Percentiles rank a stretch among this genome's conserved stretches.
phyloP scores from a whole-genome alignment of 371 early-diverging fungal genomes.

The Mucor irregularis region DNA sequence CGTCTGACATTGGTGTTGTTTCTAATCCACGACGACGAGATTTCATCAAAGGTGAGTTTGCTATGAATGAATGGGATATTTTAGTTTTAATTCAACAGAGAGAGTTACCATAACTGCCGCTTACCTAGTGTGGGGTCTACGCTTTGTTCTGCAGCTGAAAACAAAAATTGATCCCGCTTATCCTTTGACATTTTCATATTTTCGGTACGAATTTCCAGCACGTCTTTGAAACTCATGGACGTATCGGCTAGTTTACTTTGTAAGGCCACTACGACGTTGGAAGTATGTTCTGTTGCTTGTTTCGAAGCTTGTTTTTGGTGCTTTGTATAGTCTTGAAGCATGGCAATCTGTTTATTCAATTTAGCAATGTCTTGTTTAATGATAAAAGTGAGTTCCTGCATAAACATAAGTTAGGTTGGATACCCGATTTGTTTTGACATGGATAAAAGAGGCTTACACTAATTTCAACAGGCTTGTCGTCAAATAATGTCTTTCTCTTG shows the following conservation, averaged over 20 bases:
- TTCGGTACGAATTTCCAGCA: conserved; percentile 86
- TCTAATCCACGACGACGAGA: conserved; percentile 38
- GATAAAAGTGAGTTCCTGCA: conserved; percentile 86
- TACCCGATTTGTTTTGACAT: neutral
- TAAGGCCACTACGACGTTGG: conserved; percentile 88
- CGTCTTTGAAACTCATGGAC: conserved; percentile 88
- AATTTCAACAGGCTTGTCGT: conserved; percentile 76
- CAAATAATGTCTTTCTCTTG: conserved; percentile 73
- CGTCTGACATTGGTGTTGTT: conserved; percentile 15
- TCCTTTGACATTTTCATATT: conserved; percentile 78
- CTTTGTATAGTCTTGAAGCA: conserved; percentile 69
- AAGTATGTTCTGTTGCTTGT: conserved; percentile 89
- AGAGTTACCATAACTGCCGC: neutral
- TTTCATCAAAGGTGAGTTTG: conserved; percentile 63
- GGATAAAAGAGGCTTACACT: conserved; percentile 46
- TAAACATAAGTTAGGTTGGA: neutral
- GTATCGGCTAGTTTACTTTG: conserved; percentile 91
- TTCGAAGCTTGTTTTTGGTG: conserved; percentile 55
- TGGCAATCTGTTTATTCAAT: conserved; percentile 87
- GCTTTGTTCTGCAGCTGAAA: conserved; percentile 42
- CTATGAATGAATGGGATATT: conserved; percentile 15
- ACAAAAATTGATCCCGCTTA: conserved; percentile 63
- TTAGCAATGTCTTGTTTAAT: conserved; percentile 96
- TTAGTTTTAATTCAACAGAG: neutral
- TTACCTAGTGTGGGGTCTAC: conserved; percentile 36